Evolutionary conservation across 345 rosid genomes (phyloP), one percentile per base, ranked within the genome.

Genomic region (Lepidium africanum): DNA sequence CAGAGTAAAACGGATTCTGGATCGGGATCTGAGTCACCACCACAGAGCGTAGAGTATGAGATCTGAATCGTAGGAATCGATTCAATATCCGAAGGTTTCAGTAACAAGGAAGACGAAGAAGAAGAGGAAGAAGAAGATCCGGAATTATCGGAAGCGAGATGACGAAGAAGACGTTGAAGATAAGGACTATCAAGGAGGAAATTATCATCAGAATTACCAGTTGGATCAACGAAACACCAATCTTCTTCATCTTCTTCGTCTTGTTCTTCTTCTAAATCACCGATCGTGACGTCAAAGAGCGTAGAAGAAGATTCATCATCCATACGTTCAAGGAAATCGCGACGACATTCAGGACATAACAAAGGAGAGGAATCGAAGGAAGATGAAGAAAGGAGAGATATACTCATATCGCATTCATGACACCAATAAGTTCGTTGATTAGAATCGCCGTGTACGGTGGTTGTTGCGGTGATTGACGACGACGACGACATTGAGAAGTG

Each of bases 391-490:
- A 76, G 67, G 57, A 85, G 79, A 5, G 73, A 67, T 19, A 85
- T 21, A 73, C 90, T 83, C 78, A 80, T 80, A 65, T 85, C 90
- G 43, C 90, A 85, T 63, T 81, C 79, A 70, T 81, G 87, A 56
- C 90, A 85, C 87, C 90, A 85, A 73, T 81, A 84, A 0, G 83
- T 80, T 59, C 75, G 72, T 38, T 70, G 80, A n/a, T 79, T 58
- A 2, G 51, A 14, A 11, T 69, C 55, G 33, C 57, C 39, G 76
- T 67, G 30, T 50, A 46, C 73, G 64, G 47, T 9, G 69, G 75
- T 70, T 5, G 49, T 41, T 42, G 61, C 13, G 58, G 69, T 52
- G 14, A 60, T 32, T 11, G 60, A 12, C 60, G 72, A 63, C 13
- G 76, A 72, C 27, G 76, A 72, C 27, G 68, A 65, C 77, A 73